Evolutionary conservation across 352 stramenopile species (phyloP), one percentile per base, ranked within the genome.

Genomic region (Phytophthora pinifolia): DNA sequence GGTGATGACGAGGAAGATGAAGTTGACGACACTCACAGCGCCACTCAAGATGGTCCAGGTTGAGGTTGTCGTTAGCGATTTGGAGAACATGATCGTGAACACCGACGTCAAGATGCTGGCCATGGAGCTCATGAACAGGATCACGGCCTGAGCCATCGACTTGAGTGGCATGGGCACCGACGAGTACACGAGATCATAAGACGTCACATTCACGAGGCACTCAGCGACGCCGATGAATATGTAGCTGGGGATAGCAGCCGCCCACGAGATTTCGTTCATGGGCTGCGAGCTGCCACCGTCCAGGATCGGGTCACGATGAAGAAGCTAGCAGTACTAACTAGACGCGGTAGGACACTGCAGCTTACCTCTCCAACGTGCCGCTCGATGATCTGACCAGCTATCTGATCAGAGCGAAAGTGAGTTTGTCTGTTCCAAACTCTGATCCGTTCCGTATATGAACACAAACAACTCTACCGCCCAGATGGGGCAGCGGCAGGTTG

Each of bases 71-170:
- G 45, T 35, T 8, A 86, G 45, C 51, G 78, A 77, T 54, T 63
- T 60, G 35, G 55, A 47, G 65, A 83, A 86, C 62, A 86, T 75
- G 62, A 86, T 77, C 12, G 75, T 83, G 58, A 86, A 83, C 10
- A 70, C 67, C 25, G 72, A 83, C 15, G 75, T 79, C 34, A 79
- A 52, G 33, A 69, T 76, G 30, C 51, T 74, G 51, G 70, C 72
- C 75, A 82, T 83, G 38, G 70, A 76, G 22, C 50, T 56, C 70
- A 86, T 83, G 42, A 81, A 59, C 32, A 83, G 25, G 59, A 79
- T 79, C 29, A 81, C 62, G 15, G 70, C 67, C 60, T 79, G 67
- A 14, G 64, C 65, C 37, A 56, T 74, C 50, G 62, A 77, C 66
- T 80, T 82, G 47, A 83, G 57, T 30, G 54, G 65, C 13, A 74